Percentiles rank a stretch among this genome's conserved stretches.
phyloP scores from a whole-genome alignment of 2,329 filamentous ascomycete genomes.

The Fusarium veterinarium region DNA sequence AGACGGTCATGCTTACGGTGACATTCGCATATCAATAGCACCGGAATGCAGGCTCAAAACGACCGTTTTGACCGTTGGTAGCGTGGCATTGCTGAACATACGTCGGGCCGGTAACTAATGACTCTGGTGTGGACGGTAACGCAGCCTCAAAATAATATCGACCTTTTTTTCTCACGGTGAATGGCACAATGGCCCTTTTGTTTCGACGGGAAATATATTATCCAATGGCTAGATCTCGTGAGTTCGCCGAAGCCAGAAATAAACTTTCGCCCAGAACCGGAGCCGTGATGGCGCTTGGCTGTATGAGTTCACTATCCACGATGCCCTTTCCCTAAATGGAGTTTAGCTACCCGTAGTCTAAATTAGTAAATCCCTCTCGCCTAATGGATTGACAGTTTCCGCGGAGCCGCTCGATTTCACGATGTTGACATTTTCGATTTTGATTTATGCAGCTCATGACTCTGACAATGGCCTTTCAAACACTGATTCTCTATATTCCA shows the following conservation, averaged over 20 bases:
- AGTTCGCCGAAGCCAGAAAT: neutral
- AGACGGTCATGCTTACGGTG: neutral
- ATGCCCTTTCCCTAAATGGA: neutral
- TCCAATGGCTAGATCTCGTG: neutral
- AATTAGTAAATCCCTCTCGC: neutral
- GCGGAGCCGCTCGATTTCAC: neutral
- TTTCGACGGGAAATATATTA: neutral
- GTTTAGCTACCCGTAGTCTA: neutral
- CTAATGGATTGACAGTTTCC: neutral
- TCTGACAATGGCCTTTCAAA: neutral
- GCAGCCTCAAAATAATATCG: neutral
- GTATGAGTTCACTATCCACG: neutral
- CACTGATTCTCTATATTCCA: neutral
- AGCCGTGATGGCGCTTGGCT: neutral
- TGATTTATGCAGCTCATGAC: neutral
- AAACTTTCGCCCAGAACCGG: neutral
- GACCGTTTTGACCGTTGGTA: constrained; percentile 18
- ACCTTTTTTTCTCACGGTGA: neutral
- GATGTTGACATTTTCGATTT: neutral
- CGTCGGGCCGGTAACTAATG: constrained; percentile 11
- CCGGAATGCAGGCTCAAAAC: constrained; percentile 3
- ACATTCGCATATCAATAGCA: constrained; percentile 11
- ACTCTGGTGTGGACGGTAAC: neutral
- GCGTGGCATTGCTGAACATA: constrained; percentile 13
- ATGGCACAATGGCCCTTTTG: neutral